Base-by-base conservation (phyloP, 148 eudicot genomes). In the Cornus controversa region DNA sequence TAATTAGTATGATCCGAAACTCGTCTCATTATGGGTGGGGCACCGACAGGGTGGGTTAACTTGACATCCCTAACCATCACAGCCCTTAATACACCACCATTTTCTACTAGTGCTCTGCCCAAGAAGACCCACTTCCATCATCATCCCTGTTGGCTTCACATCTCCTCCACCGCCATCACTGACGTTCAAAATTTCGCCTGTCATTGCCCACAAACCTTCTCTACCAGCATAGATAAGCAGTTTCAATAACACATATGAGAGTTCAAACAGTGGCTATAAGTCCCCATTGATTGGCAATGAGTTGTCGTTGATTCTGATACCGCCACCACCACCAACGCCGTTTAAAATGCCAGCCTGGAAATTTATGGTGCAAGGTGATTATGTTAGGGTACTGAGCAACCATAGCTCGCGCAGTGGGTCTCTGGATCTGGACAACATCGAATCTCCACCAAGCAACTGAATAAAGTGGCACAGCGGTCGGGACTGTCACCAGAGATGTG, bases 301-400 rank as follows among this genome's bases (percentile, higher is more conserved):
- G 37, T 86, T 90, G 16, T 92, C 93, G 24, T 22, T 82, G 37
- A 82, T 75, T 18, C 83, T 81, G 29, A 89, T 85, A 37, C 94
- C 91, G 8, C 94, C 93, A 3, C 90, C 88, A 22, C 96, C 94
- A n/a, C n/a, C n/a, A 57, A 94, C 97, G 34, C 90, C 92, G 67
- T 89, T 89, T 75, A 89, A 88, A 77, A 80, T 79, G 80, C 81
- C 87, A 47, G 72, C 85, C 60, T 91, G 98, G 96, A 84, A 78
- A 34, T 89, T 82, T 24, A 82, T 80, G n/a, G 90, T 85, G 64
- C 83, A 86, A 74, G 97, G 97, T 0, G 97, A 89, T 71, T 93
- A 88, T 74, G 88, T 87, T 0, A 89, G 82, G 65, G 69, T 89
- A 2, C 81, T 80, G 37, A 91, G 90, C 80, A 82, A 69, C 72